A percentile compares a stretch with the other conserved stretches of the same genome.
phyloP scores from a whole-genome alignment of 2,329 filamentous ascomycete genomes.

The Mollisiaceae sp. region DNA sequence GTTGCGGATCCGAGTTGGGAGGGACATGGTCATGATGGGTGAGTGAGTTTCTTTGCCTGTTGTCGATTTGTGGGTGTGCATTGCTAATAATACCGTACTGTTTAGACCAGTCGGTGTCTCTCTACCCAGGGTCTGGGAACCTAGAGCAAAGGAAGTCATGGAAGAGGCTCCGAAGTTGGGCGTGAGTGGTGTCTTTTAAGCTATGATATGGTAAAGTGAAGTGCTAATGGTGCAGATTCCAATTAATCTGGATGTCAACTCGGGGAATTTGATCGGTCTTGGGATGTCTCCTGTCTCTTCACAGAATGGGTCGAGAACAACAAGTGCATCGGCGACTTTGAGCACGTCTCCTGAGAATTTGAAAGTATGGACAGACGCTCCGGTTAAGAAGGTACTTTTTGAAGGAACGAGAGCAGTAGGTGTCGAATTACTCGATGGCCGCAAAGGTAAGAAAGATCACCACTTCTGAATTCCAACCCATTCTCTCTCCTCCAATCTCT shows the following conservation, averaged over 20 bases:
- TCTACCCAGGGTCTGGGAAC: too few relatives aligned
- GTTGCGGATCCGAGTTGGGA: not conserved
- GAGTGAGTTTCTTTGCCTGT: not conserved
- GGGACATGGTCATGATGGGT: not conserved
- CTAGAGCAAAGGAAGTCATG: too few relatives aligned
- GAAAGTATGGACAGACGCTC: conserved; percentile 53
- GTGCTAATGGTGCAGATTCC: conserved; percentile 41
- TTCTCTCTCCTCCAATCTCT: conserved; percentile 33
- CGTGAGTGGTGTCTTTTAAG: too few relatives aligned
- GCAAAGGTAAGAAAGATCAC: conserved; percentile 28
- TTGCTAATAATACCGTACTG: not conserved
- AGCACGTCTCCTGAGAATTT: conserved; percentile 53
- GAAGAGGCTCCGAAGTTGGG: too few relatives aligned
- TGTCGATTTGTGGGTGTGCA: not conserved
- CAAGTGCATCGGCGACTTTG: conserved; percentile 56
- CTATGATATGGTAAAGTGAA: not conserved
- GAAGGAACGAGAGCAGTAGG: conserved; percentile 52
- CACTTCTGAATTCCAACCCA: not conserved
- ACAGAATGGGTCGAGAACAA: conserved; percentile 52
- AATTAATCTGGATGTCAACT: conserved; percentile 59
- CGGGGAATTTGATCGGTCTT: conserved; percentile 62
- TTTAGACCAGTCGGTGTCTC: too few relatives aligned
- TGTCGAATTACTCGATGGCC: conserved; percentile 48
- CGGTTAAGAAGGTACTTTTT: conserved; percentile 54
- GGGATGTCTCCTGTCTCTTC: conserved; percentile 54